Conservation (phyloP, 495 filamentous ascomycete species). For the Poronia punctata region DNA sequence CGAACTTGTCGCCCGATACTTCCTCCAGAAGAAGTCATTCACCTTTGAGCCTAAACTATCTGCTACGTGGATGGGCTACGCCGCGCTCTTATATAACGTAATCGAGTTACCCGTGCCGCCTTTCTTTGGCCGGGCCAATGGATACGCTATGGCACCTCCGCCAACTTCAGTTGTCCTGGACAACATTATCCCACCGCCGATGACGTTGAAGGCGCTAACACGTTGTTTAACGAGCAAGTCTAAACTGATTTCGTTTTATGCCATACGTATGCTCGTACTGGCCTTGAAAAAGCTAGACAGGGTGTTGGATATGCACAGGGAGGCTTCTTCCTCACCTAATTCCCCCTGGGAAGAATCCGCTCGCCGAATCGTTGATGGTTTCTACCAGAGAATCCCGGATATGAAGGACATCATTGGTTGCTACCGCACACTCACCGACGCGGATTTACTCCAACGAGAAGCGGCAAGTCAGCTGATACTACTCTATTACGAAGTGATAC, state of each 20-base stretch:
- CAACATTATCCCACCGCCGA: slow-evolving; percentile 76
- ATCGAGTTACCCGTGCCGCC: slow-evolving; percentile 66
- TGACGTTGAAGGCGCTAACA: slow-evolving; percentile 67
- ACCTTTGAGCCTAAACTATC: slow-evolving; percentile 85
- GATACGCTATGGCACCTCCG: slow-evolving; percentile 59
- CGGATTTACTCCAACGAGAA: slow-evolving; percentile 71
- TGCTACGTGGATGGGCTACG: slow-evolving; percentile 90
- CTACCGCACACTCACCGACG: slow-evolving; percentile 57
- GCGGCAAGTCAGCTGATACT: slow-evolving; percentile 65
- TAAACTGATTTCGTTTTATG: slow-evolving; percentile 73
- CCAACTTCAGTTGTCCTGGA: slow-evolving; percentile 70
- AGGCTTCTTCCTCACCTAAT: slow-evolving; percentile 33
- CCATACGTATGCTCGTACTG: slow-evolving; percentile 65
- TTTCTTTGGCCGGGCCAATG: slow-evolving; percentile 51
- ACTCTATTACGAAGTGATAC: slow-evolving; percentile 74
- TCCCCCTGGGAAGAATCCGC: slow-evolving; percentile 60
- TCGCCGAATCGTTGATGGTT: slow-evolving; percentile 59
- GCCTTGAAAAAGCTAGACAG: slow-evolving; percentile 70
- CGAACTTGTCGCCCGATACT: slow-evolving; percentile 80
- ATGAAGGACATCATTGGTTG: slow-evolving; percentile 68
- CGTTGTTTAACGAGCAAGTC: slow-evolving; percentile 70
- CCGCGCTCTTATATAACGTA: slow-evolving; percentile 72
- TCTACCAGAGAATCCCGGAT: slow-evolving; percentile 68
- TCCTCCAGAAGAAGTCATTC: slow-evolving; percentile 70
- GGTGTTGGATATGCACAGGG: slow-evolving; percentile 48